A percentile compares a stretch with the other conserved stretches of the same genome.
Evolutionary conservation across 2,329 filamentous ascomycete species (phyloP).

Genomic region (Microdochium trichocladiopsis): DNA sequence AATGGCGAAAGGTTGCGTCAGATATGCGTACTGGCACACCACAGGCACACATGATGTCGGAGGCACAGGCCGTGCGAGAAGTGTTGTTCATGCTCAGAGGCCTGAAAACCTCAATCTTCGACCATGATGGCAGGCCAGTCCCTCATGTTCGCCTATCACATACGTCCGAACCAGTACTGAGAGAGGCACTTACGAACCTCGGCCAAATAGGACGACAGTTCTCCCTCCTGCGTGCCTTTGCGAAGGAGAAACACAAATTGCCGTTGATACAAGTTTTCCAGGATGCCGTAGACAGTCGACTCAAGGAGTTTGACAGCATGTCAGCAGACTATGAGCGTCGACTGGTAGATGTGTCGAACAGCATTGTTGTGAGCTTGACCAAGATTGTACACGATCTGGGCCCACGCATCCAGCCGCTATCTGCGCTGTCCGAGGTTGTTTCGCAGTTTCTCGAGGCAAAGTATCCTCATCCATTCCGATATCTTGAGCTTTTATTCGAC

Average conservation of each 20-base stretch:
- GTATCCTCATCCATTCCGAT: constrained; percentile 54
- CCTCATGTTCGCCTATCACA: constrained; percentile 37
- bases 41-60: constrained; percentile 48
- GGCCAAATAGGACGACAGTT: constrained; percentile 39
- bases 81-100: constrained; percentile 81
- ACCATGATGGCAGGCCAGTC: constrained; percentile 27
- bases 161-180: constrained; percentile 42
- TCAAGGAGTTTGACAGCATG: constrained; percentile 50
- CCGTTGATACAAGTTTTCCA: constrained; percentile 67
- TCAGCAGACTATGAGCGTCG: constrained; percentile 54
- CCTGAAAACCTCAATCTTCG: constrained; percentile 67
- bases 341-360: constrained; percentile 45
- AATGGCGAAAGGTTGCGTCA: constrained; percentile 29
- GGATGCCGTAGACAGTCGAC: constrained; percentile 48
- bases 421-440: constrained; percentile 55
- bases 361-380: constrained; percentile 60
- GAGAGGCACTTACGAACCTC: constrained; percentile 37
- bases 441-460: constrained; percentile 43
- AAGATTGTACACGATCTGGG: constrained; percentile 52
- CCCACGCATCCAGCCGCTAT: constrained; percentile 44
- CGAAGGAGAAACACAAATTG: constrained; percentile 33
- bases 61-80: constrained; percentile 70
- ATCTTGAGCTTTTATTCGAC: constrained; percentile 72
- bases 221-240: constrained; percentile 36
- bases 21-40: constrained; percentile 6